Evolutionary conservation across 495 filamentous ascomycete species (phyloP), one percentile per base, ranked within the genome.

Genomic region (Pseudomonodictys pantanalensis): DNA sequence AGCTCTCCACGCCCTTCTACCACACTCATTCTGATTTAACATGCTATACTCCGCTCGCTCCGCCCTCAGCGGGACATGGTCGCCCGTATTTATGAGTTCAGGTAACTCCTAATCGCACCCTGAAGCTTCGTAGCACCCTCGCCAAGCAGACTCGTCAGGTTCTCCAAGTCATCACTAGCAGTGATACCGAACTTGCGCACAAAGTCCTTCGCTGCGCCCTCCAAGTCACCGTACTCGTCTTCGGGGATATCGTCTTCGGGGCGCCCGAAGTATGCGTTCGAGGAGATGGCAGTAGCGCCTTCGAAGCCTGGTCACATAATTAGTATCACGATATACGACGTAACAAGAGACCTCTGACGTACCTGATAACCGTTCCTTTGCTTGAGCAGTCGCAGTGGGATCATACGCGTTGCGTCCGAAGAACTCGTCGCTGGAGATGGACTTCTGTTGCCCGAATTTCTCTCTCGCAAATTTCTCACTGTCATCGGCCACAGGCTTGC

Each of bases 341-440:
- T 24, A 30, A 12, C 15, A 7, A 50, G 10, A 41, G n/a, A 4
- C 15, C 11, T n/a, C n/a, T n/a, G n/a, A 52, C 29, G 17, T 62
- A 58, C 60, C 60, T 35, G 24, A 32, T 38, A 98, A 82, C 12
- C 93, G 83, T 11, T 81, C 76, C 75, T 93, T 92, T 48, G 93
- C 91, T 77, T 97, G 92, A 41, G 86, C 79, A 68, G 92, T 86
- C 3, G 87, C 85, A 30, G 77, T 75, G 26, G 92, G 84, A 65
- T 98, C 90, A 69, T 87, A 97, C 47, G 80, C 74, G 24, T 90
- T 88, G 66, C 92, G 92, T 56, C 92, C 91, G 71, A 98, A 98
- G 77, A 96, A 97, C 67, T 98, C 93, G 74, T 98, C 93, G 2
- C 90, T 96, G 1, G 91, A 96, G 64, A 98, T 98, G 71, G 88